These are phyloP conservation scores for Diaporthe destruens DNA, from an alignment of 2,329 filamentous ascomycete genomes.

Conservation along the genomic window DNA sequence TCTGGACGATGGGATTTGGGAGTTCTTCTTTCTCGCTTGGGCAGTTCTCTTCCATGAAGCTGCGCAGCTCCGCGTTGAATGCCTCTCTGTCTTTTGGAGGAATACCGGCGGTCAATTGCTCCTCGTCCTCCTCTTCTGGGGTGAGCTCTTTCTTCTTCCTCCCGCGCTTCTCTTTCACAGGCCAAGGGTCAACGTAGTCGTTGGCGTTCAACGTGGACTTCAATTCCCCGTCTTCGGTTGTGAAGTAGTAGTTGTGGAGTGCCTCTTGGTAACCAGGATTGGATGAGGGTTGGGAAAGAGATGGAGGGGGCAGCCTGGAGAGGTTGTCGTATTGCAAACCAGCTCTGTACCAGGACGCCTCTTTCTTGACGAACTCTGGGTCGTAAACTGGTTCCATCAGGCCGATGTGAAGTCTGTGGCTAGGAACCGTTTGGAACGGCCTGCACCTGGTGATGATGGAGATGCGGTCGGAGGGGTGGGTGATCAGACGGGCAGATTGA, in stretches of 20 bases:
- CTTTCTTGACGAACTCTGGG: slow-evolving; percentile 24
- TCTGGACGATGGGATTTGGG: slow-evolving; percentile 18
- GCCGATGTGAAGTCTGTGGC: not conserved
- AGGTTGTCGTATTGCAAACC: slow-evolving; percentile 15
- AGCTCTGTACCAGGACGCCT: slow-evolving; percentile 30
- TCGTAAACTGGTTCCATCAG: slow-evolving; percentile 2
- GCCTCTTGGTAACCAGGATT: not conserved
- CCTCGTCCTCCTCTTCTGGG: not conserved
- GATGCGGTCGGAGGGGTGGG: not conserved
- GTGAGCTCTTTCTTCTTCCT: slow-evolving; percentile 2
- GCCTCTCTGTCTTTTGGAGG: slow-evolving; percentile 25
- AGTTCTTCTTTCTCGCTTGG: not conserved
- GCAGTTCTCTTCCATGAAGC: not conserved
- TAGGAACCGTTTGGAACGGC: not conserved
- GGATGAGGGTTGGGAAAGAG: slow-evolving; percentile 2
- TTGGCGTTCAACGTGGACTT: not conserved
- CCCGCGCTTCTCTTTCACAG: not conserved
- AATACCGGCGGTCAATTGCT: slow-evolving; percentile 10
- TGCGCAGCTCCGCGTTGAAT: slow-evolving; percentile 18
- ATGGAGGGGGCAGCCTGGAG: slow-evolving; percentile 4
- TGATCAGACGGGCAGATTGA: not conserved
- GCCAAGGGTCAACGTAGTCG: not conserved
- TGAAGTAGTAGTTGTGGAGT: slow-evolving; percentile 11
- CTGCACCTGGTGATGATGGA: slow-evolving; percentile 8
- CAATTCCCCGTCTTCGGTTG: not conserved